These are phyloP conservation scores for Sequoiadendron giganteum DNA, from an alignment of 75 land plant genomes.

Conservation along the genomic window DNA sequence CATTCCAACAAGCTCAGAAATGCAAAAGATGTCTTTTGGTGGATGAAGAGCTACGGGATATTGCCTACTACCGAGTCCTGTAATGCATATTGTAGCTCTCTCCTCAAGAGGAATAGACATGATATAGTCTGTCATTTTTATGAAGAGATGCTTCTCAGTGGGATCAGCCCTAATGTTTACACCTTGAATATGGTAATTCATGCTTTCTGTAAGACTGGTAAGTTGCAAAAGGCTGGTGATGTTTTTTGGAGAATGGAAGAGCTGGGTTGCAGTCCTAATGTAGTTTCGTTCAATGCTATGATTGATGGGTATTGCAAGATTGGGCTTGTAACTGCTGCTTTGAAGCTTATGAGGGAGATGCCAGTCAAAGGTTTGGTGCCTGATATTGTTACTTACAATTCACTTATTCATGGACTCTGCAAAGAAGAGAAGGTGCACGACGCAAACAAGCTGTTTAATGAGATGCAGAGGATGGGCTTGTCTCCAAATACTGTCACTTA, in stretches of 20 bases:
- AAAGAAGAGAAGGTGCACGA: conserved; percentile 55
- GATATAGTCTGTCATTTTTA: conserved; percentile 54
- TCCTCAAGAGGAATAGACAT: conserved; percentile 25
- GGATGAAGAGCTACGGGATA: conserved; percentile 64
- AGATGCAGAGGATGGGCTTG: conserved; percentile 44
- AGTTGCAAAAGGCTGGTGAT: conserved; percentile 52
- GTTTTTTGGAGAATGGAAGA: conserved; percentile 36
- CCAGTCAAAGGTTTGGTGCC: conserved; percentile 35
- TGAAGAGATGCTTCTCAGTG: conserved; percentile 36
- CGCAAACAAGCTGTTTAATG: conserved; percentile 45
- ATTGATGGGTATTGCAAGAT: conserved; percentile 52
- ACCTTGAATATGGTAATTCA: conserved; percentile 57
- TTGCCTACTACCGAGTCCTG: conserved; percentile 52
- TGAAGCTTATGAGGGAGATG: conserved; percentile 56
- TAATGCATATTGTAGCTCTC: conserved; percentile 51
- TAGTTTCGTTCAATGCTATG: conserved; percentile 47
- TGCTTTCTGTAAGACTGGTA: conserved; percentile 41
- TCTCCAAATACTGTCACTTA: conserved; percentile 53
- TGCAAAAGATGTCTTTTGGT: conserved; percentile 37
- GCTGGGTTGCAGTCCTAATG: conserved; percentile 43
- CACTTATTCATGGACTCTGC: conserved; percentile 52
- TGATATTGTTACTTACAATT: conserved; percentile 47
- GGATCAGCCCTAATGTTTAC: conserved; percentile 57
- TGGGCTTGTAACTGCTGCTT: conserved; percentile 38
- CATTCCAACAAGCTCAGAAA: conserved; percentile 48